Percentiles rank a stretch among this genome's conserved stretches.
Evolutionary conservation across 2,329 filamentous ascomycete species (phyloP).

Genomic region (Hypoxylon sp.): DNA sequence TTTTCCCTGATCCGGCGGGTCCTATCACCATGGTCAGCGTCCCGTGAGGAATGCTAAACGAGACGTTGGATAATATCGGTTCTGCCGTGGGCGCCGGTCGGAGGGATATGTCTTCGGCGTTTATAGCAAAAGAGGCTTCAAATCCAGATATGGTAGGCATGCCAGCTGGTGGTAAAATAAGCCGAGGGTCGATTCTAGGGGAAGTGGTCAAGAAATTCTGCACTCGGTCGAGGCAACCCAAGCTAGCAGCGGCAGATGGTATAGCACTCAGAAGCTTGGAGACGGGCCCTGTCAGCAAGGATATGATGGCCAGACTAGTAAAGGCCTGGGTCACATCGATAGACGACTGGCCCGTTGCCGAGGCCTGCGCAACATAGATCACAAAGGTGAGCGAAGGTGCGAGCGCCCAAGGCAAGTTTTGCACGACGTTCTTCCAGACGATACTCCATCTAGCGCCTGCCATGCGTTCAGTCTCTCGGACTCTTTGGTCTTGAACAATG

Average conservation of each 20-base stretch:
- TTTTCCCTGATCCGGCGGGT: constrained; percentile 1
- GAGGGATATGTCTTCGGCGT: not conserved
- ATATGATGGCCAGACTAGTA: constrained; percentile 1
- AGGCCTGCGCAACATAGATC: not conserved
- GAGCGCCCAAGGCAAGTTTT: not conserved
- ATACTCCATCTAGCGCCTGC: constrained; percentile 7
- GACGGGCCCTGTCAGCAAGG: not conserved
- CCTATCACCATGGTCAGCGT: not conserved
- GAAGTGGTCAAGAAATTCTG: not conserved
- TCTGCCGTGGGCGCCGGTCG: not conserved
- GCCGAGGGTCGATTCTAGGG: not conserved
- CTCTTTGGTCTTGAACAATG: not conserved
- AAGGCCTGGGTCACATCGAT: constrained; percentile 2
- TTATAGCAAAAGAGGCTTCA: not conserved
- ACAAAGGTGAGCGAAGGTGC: constrained; percentile 4
- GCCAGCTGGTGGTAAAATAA: not conserved
- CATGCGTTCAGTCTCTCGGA: constrained; percentile 6
- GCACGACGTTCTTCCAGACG: constrained; percentile 3
- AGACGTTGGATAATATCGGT: not conserved
- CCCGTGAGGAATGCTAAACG: not conserved
- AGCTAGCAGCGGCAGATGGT: not conserved
- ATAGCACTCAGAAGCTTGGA: not conserved
- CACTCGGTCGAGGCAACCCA: not conserved
- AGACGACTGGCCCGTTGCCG: not conserved
- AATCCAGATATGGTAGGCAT: not conserved